Base-by-base conservation (phyloP, 2,329 filamentous ascomycete genomes). In the Penicillium expansum region DNA sequence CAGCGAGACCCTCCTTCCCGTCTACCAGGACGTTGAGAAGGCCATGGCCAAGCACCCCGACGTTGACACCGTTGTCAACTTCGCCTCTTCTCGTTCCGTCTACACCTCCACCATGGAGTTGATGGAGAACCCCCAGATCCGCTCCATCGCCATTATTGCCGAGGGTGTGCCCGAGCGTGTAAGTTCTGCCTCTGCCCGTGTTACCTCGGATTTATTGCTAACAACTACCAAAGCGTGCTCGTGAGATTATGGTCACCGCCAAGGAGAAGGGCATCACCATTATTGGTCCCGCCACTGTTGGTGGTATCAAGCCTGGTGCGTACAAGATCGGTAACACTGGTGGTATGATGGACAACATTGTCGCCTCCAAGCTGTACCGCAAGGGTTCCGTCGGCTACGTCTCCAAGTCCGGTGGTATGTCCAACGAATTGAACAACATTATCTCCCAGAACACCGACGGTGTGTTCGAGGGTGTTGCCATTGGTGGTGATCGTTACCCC, bases 291-390 rank as follows among this genome's bases (percentile, higher is more conserved):
- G 94, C 94, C 70, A 99, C 94, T 55, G 94, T 99, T 62, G 94
- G 94, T 86, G 94, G 94, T 73, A 97, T 99, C 83, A 99, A 97
- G 87, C 94, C 94, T 62, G 94, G 94, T 78, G 91, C 90, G 77
- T 99, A 93, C 90, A 99, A 97, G 87, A 99, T 99, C 66, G 94
- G 94, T 77, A 99, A 99, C 86, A 99, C 94, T 71, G 94, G 94
- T 86, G 94, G 94, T 80, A 99, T 99, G 94, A 99, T 99, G 94
- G 94, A 99, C 86, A 99, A 99, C 86, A 99, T 99, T 72, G 94
- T 99, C 64, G 92, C 94, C 69, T 97, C 94, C 77, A 99, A 99
- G 88, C 91, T 99, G 61, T 99, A 99, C 88, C 93, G 94, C 80
- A 94, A 94, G 82, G 94, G 94, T 71, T 97, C 94, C 69, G 92